Percentiles rank a stretch among this genome's conserved stretches.
These are phyloP conservation scores for Ceriops zippeliana DNA, from an alignment of 345 rosid species.

Conservation along the genomic window DNA sequence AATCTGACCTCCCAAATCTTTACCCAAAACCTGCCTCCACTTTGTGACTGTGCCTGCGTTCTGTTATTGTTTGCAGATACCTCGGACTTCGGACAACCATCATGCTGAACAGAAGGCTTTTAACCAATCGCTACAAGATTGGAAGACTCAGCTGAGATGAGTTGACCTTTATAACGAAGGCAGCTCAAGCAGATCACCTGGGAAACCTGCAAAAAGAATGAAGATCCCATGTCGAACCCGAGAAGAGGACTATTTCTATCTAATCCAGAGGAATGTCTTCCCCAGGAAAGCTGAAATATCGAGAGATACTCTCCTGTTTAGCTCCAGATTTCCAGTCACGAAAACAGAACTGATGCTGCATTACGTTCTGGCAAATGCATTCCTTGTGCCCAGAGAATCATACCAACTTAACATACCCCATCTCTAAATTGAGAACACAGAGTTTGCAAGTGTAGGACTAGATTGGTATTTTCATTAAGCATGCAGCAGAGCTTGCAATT, in stretches of 20 bases:
- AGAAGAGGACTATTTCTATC: constrained; percentile 52
- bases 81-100: constrained; percentile 31
- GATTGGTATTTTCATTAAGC: too few relatives aligned
- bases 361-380: too few relatives aligned
- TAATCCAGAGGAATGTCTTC: constrained; percentile 48
- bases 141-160: constrained; percentile 33
- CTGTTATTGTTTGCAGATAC: constrained; percentile 20
- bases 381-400: too few relatives aligned
- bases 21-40: background rate
- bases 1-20: too few relatives aligned
- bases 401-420: too few relatives aligned
- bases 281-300: constrained; percentile 14
- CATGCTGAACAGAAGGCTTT: constrained; percentile 27
- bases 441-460: background rate
- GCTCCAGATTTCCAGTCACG: background rate
- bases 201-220: constrained; percentile 27
- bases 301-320: background rate
- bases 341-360: background rate
- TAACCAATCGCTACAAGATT: constrained; percentile 25
- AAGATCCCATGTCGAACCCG: constrained; percentile 39
- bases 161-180: constrained; percentile 29
- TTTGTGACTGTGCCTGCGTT: background rate
- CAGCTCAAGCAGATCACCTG: constrained; percentile 28
- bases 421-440: too few relatives aligned
- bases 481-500: background rate